Percentiles rank a stretch among this genome's conserved stretches.
These are phyloP conservation scores for Pseudogymnoascus sp. DNA, from an alignment of 2,329 filamentous ascomycete genomes.

Conservation along the genomic window DNA sequence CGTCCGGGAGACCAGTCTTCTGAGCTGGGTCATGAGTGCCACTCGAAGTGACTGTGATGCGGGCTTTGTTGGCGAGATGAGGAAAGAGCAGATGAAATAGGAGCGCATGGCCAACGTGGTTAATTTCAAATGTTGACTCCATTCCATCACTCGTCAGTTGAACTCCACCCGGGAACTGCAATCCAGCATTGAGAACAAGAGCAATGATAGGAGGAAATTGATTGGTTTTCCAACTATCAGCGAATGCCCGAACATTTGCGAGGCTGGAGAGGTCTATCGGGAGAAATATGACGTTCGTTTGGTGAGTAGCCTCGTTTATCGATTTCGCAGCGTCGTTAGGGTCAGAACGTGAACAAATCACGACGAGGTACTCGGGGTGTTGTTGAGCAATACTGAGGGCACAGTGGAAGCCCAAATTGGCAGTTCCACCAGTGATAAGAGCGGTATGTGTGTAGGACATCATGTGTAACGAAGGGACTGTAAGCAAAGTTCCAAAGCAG, in stretches of 20 bases:
- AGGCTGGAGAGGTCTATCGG: constrained; percentile 37
- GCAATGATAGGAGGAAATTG: constrained; percentile 35
- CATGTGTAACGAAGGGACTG: neutral
- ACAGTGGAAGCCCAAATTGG: constrained; percentile 36
- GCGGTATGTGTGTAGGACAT: constrained; percentile 23
- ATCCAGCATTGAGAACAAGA: constrained; percentile 41
- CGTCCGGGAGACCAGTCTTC: constrained; percentile 35
- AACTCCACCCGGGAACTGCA: constrained; percentile 36
- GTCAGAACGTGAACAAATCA: constrained; percentile 39
- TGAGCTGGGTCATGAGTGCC: constrained; percentile 41
- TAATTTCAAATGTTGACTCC: constrained; percentile 42
- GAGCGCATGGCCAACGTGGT: constrained; percentile 43
- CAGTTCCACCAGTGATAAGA: constrained; percentile 41
- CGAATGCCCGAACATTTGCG: constrained; percentile 36
- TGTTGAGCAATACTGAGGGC: constrained; percentile 34
- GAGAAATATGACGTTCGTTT: constrained; percentile 36
- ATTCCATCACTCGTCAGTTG: constrained; percentile 35
- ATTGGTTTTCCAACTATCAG: constrained; percentile 28
- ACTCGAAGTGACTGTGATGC: constrained; percentile 39
- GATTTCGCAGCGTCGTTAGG: constrained; percentile 32
- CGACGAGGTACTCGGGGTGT: constrained; percentile 34
- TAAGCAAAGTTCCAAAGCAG: neutral
- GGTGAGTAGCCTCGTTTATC: constrained; percentile 36
- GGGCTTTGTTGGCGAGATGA: constrained; percentile 31
- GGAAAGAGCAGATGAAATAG: constrained; percentile 41